Conservation (phyloP, 129 eudicot genomes). For the Chrysanthemum makinoi region DNA sequence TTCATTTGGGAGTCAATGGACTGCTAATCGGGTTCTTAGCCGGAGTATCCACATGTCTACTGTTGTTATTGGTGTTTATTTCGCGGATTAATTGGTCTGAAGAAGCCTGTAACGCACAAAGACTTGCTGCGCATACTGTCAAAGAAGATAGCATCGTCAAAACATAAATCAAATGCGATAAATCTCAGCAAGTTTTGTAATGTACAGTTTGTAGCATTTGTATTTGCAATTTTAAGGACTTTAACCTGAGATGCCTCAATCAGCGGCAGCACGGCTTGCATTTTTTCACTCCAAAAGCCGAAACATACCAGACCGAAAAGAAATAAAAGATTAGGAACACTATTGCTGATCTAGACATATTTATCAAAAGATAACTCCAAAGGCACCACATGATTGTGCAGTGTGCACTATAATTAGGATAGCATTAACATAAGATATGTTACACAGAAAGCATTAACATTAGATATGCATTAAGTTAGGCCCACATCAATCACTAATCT, state of each 20-base stretch:
- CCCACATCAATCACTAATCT: slow-evolving; percentile 7
- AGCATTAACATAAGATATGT: slow-evolving; percentile 26
- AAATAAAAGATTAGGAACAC: neutral
- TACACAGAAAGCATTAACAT: slow-evolving; percentile 15
- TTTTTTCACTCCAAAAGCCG: neutral
- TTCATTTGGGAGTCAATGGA: slow-evolving; percentile 65
- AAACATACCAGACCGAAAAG: neutral
- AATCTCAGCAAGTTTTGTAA: slow-evolving; percentile 12
- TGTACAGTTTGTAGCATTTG: neutral
- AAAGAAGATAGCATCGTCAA: slow-evolving; percentile 20
- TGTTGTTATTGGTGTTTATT: slow-evolving; percentile 55
- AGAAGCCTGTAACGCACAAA: slow-evolving; percentile 72
- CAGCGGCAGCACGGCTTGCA: neutral
- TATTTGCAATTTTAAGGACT: neutral
- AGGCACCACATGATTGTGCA: slow-evolving; percentile 27
- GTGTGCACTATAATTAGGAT: slow-evolving; percentile 29
- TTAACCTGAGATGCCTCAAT: neutral
- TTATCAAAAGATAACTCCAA: slow-evolving; percentile 22
- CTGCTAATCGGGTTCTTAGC: slow-evolving; percentile 66
- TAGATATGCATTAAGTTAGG: slow-evolving; percentile 19
- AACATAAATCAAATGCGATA: slow-evolving; percentile 1
- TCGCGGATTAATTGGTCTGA: slow-evolving; percentile 59
- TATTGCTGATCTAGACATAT: neutral
- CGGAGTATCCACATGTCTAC: slow-evolving; percentile 53
- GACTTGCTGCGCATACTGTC: slow-evolving; percentile 24